phyloP scores from a whole-genome alignment of 441 rosid species.

The Biscutella laevigata region DNA sequence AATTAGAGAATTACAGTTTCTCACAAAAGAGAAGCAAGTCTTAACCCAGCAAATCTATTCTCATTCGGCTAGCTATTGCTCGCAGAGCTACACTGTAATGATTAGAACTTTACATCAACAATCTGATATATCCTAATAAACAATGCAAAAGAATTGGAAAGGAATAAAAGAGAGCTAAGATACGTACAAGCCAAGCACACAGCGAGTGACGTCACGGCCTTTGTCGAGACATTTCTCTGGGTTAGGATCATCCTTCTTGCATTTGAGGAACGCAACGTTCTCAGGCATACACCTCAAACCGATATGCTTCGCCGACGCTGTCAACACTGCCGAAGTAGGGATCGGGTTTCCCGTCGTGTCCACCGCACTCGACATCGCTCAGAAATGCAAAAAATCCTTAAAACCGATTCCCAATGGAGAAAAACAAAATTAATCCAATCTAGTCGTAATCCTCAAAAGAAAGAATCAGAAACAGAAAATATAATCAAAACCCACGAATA shows the following conservation, averaged over 20 bases:
- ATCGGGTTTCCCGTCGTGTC: slow-evolving; percentile 78
- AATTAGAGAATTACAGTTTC: background rate
- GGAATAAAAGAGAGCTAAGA: too few relatives aligned
- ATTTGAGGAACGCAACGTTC: slow-evolving; percentile 81
- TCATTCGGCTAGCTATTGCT: background rate
- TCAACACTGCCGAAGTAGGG: slow-evolving; percentile 86
- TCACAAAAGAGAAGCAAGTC: too few relatives aligned
- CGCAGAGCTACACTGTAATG: background rate
- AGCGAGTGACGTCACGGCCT: slow-evolving; percentile 89
- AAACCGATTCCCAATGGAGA: background rate
- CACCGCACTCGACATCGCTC: slow-evolving; percentile 62
- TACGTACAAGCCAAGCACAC: slow-evolving; percentile 78
- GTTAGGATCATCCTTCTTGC: slow-evolving; percentile 92
- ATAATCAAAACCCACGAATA: background rate
- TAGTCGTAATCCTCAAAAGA: slow-evolving; percentile 13
- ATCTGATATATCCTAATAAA: background rate
- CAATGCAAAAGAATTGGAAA: too few relatives aligned
- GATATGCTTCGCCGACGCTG: slow-evolving; percentile 81
- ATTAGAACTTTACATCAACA: background rate
- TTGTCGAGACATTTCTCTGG: slow-evolving; percentile 96
- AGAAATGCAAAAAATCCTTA: slow-evolving; percentile 9
- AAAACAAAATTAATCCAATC: slow-evolving; percentile 4
- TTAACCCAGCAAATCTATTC: too few relatives aligned
- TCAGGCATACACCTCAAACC: slow-evolving; percentile 53
- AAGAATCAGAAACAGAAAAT: too few relatives aligned